Base-by-base conservation (phyloP, 2,329 filamentous ascomycete genomes). In the Xylaria polymorpha region DNA sequence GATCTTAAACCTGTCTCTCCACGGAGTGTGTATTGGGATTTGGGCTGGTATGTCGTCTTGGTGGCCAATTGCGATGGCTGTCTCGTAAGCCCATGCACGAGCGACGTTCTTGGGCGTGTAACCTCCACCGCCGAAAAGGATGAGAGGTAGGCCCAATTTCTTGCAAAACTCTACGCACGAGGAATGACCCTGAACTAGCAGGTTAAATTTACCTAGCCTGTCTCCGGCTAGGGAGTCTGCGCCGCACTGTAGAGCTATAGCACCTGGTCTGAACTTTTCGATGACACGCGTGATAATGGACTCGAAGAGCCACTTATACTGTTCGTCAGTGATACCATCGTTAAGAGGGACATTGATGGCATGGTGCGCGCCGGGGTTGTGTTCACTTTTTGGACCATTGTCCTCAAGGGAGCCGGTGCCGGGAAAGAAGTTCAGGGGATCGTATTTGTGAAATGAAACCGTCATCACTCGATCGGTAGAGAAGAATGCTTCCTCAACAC, bases 21-120 rank as follows among this genome's bases (percentile, higher is more conserved):
- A 97, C 0, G 94, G 93, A 8, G 95, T 90, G 75, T 97, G 90
- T 43, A 88, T 82, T 0, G 96, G 95, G 35, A 98, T 91, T 14
- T 89, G 86, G 20, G 91, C 87, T 78, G 85, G 83, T 71, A 98
- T 91, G 66, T 88, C 87, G 71, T 91, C 86, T 69, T 92, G 86
- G 66, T 90, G 90, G 73, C 91, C 90, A 71, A 97, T 92, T 69
- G 94, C 94, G 74, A 98, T 93, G 69, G 92, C 92, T 14, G 96
- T 99, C 83, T 99, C 96, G 81, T 97, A 95, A 29, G 94, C 94
- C 96, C 96, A 99, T 37, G 95, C 94, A 63, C 96, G 92, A 50
- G 96, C 96, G 7, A 99, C 96, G 77, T 99, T 99, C 72, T 95
- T 90, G 5, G 96, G 94, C 15, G 96, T 99, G 81, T 99, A 99